Conservation (phyloP, 2,329 filamentous ascomycete genomes). For the Phialemonium atrogriseum region DNA sequence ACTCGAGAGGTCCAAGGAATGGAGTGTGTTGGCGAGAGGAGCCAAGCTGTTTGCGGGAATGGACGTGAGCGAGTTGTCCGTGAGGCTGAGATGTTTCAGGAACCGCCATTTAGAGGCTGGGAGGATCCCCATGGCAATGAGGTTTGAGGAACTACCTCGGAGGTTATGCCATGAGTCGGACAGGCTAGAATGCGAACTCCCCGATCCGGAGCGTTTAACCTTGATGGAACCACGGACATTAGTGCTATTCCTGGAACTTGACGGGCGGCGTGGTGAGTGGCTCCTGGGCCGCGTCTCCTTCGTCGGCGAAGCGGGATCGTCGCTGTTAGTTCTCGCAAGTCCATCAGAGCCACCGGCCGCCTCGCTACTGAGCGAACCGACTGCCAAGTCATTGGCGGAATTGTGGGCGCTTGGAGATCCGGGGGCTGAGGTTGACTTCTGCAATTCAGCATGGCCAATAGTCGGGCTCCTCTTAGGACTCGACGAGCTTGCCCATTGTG, state of each 20-base stretch:
- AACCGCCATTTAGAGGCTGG: conserved; percentile 92
- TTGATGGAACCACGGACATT: conserved; percentile 64
- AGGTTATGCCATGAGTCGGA: conserved; percentile 57
- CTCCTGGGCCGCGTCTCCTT: conserved; percentile 56
- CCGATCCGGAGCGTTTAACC: conserved; percentile 78
- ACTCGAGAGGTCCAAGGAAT: conserved; percentile 84
- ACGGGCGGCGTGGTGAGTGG: conserved; percentile 71
- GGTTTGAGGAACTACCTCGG: conserved; percentile 70
- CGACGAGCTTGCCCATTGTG: conserved; percentile 52
- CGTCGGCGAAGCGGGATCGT: conserved; percentile 34
- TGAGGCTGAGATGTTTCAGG: conserved; percentile 79
- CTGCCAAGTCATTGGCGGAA: conserved; percentile 40
- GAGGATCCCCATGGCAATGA: conserved; percentile 62
- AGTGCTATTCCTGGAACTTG: conserved; percentile 64
- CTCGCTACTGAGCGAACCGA: conserved; percentile 53
- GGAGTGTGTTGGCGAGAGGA: conserved; percentile 78
- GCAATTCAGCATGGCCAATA: conserved; percentile 55
- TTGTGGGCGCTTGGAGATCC: conserved; percentile 47
- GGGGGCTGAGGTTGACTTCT: conserved; percentile 61
- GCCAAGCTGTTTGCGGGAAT: conserved; percentile 68
- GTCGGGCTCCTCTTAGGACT: conserved; percentile 57
- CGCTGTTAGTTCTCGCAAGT: conserved; percentile 36
- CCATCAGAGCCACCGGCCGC: conserved; percentile 35
- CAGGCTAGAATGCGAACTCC: conserved; percentile 79
- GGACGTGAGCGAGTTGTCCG: conserved; percentile 82